Base-by-base conservation (phyloP, 2,329 filamentous ascomycete genomes). In the Alternaria novae-zelandiae region DNA sequence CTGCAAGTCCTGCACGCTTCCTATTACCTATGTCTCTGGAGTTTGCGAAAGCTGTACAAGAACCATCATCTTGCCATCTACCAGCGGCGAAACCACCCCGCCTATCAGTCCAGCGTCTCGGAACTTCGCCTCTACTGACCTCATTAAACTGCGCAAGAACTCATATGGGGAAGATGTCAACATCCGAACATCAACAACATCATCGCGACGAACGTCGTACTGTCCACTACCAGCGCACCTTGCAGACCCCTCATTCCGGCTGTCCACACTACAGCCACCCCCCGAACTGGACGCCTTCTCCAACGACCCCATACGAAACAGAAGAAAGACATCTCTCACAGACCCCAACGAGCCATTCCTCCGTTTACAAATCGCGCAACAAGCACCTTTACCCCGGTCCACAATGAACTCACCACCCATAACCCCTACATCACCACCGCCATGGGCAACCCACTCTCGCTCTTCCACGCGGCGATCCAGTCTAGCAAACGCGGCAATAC, bases 41-140 rank as follows among this genome's bases (percentile, higher is more conserved):
- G 67, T 78, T 23, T 79, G 77, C 47, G 71, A 77, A 57, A 64
- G 60, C 13, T 79, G 77, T 64, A 76, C 70, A 28, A 77, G 67
- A 65, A 76, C 64, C 23, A 73, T 77, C 25, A 56, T 75, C 17
- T 61, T 76, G 6, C 56, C 70, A 1, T 60, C 67, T 3, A 20
- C 57, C 20, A 58, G 61, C 13, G 74, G 70, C 21, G 70, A 74
- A 55, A 64, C 69, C 13, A 75, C 76, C 43, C 73, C 75, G n/a
- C 71, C 73, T 23, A 69, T 72, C 21, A 74, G 70, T 21, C 70
- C 71, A 6, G 43, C 65, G 21, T 56, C 65, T 13, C 73, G 69
- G 9, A 76, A 74, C 54, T 74, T 76, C 46, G 66, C 65, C 8
- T 69, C 65, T 1, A 65, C 66, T 8, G 70, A 78, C 26, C 62